phyloP scores from a whole-genome alignment of 2,329 filamentous ascomycete species.

The Colletotrichum higginsianum region DNA sequence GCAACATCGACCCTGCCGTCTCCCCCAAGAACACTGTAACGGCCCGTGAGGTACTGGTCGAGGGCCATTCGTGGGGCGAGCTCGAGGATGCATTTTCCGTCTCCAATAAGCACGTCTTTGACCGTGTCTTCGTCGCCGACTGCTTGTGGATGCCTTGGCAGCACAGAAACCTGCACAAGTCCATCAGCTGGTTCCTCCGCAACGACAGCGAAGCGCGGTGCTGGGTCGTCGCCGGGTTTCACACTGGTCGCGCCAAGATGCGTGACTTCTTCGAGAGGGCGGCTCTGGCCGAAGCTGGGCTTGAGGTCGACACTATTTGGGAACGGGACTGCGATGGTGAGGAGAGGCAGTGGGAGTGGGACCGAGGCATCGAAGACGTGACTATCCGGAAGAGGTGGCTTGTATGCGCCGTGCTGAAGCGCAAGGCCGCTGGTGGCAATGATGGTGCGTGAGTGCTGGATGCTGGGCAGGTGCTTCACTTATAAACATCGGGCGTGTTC shows the following conservation, averaged over 20 bases:
- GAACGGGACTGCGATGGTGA: slow-evolving; percentile 78
- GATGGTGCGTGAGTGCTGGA: slow-evolving; percentile 4
- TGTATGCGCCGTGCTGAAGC: slow-evolving; percentile 70
- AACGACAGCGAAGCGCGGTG: slow-evolving; percentile 62
- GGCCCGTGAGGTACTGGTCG: slow-evolving; percentile 57
- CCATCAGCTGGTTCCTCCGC: slow-evolving; percentile 74
- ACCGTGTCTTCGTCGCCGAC: slow-evolving; percentile 78
- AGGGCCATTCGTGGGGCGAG: slow-evolving; percentile 77
- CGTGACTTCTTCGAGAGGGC: slow-evolving; percentile 72
- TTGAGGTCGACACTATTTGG: slow-evolving; percentile 76
- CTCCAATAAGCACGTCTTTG: slow-evolving; percentile 60
- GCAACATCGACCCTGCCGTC: slow-evolving; percentile 60
- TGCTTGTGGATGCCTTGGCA: slow-evolving; percentile 84
- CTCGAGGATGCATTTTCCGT: slow-evolving; percentile 53
- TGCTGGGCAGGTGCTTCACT: slow-evolving; percentile 1
- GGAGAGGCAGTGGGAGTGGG: slow-evolving; percentile 72
- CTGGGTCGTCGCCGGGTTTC: slow-evolving; percentile 80
- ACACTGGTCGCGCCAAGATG: slow-evolving; percentile 78
- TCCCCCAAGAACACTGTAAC: slow-evolving; percentile 51
- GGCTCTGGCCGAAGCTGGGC: slow-evolving; percentile 62
- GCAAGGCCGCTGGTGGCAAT: slow-evolving; percentile 41
- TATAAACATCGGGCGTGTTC: slow-evolving; percentile 10
- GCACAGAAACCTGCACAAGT: slow-evolving; percentile 75
- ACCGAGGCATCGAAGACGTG: slow-evolving; percentile 74
- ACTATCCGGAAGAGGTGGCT: slow-evolving; percentile 79